Conservation (phyloP, 1,139 yeast genomes). For the Yamadazyma friedrichii region DNA sequence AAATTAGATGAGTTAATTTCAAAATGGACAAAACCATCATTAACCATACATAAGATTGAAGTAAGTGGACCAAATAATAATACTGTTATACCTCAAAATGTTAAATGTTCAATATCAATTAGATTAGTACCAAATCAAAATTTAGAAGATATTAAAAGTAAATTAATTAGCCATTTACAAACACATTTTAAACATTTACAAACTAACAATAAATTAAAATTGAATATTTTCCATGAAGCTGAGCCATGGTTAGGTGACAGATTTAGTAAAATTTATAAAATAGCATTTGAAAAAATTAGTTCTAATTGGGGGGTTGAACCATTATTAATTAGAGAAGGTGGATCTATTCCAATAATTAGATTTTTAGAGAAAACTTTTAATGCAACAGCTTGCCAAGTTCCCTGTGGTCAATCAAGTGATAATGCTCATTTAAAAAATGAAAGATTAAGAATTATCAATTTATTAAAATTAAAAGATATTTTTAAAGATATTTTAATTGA, state of each 20-base stretch:
- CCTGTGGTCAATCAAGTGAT: conserved; percentile 95
- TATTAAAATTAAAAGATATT: conserved; percentile 70
- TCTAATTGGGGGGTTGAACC: conserved; percentile 72
- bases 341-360: conserved; percentile 89
- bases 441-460: conserved; percentile 72
- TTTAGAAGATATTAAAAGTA: conserved; percentile 52
- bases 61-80: conserved; percentile 90
- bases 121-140: conserved; percentile 90
- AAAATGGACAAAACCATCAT: conserved; percentile 91
- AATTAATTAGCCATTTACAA: conserved; percentile 47
- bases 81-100: conserved; percentile 85
- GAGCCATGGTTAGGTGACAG: conserved; percentile 98
- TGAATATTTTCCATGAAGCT: conserved; percentile 75
- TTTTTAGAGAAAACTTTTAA: conserved; percentile 76
- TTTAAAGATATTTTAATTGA: conserved; percentile 54
- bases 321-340: conserved; percentile 89
- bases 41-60: conserved; percentile 81
- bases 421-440: conserved; percentile 93
- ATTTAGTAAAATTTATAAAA: conserved; percentile 64
- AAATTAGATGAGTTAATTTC: conserved; percentile 59
- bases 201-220: conserved; percentile 58
- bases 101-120: conserved; percentile 73
- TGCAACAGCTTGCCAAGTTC: conserved; percentile 93
- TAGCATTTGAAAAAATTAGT: conserved; percentile 57
- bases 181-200: conserved; percentile 33